Evolutionary conservation across 2,329 filamentous ascomycete species (phyloP), one percentile per base, ranked within the genome.

Genomic region (Penicillium janthinellum): DNA sequence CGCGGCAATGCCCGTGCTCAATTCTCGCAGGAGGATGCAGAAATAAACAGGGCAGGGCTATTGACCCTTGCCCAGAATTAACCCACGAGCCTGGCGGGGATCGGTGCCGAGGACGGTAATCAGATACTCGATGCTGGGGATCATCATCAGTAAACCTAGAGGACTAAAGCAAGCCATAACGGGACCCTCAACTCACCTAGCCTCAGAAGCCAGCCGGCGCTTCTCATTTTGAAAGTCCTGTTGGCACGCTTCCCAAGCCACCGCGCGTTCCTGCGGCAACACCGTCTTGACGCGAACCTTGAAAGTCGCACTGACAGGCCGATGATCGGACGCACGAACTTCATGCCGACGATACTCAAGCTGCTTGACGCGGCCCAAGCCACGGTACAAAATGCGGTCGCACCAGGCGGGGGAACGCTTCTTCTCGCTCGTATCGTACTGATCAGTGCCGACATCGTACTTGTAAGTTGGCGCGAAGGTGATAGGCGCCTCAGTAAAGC

Each of bases 391-490:
- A 39, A 99, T 79, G 38, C 95, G 87, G 79, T 99, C 95, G 74
- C 95, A 99, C 95, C 95, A 99, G 1, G 95, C 95, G 0, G 95
- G 95, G 22, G 91, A 90, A 52, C 95, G 86, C 75, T 91, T 91
- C 82, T 99, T 99, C 76, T 99, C 95, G 68, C 90, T 94, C 0
- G 90, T 90, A 73, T 99, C 95, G 75, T 98, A 99, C 6, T 87
- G 90, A 72, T 98, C 94, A 0, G 92, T 96, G 15, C 93, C 93
- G 0, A 98, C 92, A 68, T 99, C 95, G 75, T 99, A 99, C 75
- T 99, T 99, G 82, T 99, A 99, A 0, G 95, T 99, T 0, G 95
- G 95, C 7, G 92, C 89, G 73, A 99, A 99, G 0, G 87, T 89
- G 70, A 99, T 97, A 0, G 90, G 90, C 57, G 89, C 83, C 77